Evolutionary conservation across 2,329 filamentous ascomycete genomes (phyloP), one percentile per base, ranked within the genome.

Genomic region (Talaromyces sp.): DNA sequence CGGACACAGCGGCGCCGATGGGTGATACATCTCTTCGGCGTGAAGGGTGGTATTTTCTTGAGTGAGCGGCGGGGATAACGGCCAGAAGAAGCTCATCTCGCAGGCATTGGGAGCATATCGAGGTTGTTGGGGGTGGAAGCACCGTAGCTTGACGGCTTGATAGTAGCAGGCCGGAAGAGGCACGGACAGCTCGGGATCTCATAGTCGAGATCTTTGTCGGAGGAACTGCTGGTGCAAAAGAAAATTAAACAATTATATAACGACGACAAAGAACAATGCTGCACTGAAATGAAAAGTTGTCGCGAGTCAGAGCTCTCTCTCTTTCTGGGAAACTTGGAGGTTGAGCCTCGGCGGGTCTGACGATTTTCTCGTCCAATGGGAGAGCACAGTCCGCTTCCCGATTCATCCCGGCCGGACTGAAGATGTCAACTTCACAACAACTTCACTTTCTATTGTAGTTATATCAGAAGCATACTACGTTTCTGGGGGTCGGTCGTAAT

Each of bases 1-100:
- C 81, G 46, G 80, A 79, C 36, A 77, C 74, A 3, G 76, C 76
- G 17, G 76, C 75, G 11, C 75, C 73, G 57, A 77, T 73, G 55
- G 75, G 74, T 15, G 70, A 72, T 22, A 66, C 69, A 65, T 75
- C 67, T 66, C 68, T 70, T 64, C 73, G 71, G 17, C 72, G 68
- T 7, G 70, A 71, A 0, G 74, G 73, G 56, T 73, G 73, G 45
- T 75, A 76, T 68, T 69, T 70, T 61, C 73, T 70, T 17, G 66
- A 64, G 63, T 70, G 70, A 40, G 66, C 51, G 19, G 64, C 53
- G 22, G 60, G 59, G 25, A 63, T 65, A 28, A 55, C 25, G 17
- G 63, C 61, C 36, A 65, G 63, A 48, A 67, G 61, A 50, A 72
- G 63, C 56, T 73, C 70, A 64, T 73, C 66, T 53, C 64, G 69